Evolutionary conservation across 2,329 filamentous ascomycete genomes (phyloP), one percentile per base, ranked within the genome.

Genomic region (Lojkania enalia): DNA sequence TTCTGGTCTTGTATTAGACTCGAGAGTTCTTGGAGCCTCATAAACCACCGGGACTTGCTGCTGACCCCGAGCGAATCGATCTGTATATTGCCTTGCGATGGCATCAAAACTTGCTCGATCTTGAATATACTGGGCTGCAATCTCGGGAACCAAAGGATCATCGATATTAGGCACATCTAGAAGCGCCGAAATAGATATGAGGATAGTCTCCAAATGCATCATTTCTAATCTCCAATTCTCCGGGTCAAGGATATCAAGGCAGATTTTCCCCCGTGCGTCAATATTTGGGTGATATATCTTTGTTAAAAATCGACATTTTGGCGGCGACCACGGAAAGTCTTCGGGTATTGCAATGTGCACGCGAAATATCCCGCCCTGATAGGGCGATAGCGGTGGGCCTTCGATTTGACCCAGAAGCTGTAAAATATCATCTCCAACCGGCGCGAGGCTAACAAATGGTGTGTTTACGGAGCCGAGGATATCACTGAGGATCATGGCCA

Each of bases 91-190:
- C n/a, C 23, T 27, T 7, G 23, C 23, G 7, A 27, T 27, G 23
- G 16, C 14, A 13, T 37, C 19, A 21, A 19, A 37, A 19, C 9
- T 37, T 18, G 14, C 19, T 15, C 19, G 14, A 21, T 37, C 35
- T 3, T 19, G 12, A 3, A 37, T 4, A 21, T 37, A 37, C 13
- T 14, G 18, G 2, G 7, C 3, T 21, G 35, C 35, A 37, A 37
- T 37, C 14, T 37, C 35, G 13, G 35, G 35, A 12, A 37, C 35
- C 19, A 37, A 21, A 12, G 35, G 35, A 37, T 37, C 35, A 2
- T 37, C 35, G 13, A 37, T 13, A 15, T 15, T 15, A 2, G 35
- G 35, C 2, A 19, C 2, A 21, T 37, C 35, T 12, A 37, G 4
- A 11, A 37, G 19, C 11, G 12, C 16, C 6, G 6, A 7, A 7